These are phyloP conservation scores for Saturnispora galanensis DNA, from an alignment of 805 yeast genomes.

Conservation along the genomic window DNA sequence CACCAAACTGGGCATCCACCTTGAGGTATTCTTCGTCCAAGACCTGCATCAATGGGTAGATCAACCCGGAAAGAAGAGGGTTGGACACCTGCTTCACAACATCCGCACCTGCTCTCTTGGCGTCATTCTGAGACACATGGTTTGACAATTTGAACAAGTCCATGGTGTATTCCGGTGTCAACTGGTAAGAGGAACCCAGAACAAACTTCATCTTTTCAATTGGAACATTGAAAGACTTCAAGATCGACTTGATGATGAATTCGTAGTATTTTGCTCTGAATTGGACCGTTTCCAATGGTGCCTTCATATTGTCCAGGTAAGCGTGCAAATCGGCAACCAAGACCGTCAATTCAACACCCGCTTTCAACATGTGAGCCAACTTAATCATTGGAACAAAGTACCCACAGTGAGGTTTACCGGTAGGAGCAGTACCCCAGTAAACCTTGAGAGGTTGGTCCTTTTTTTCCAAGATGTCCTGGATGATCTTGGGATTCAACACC, in stretches of 20 bases:
- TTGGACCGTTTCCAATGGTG: slow-evolving; percentile 83
- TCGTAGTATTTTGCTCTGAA: slow-evolving; percentile 89
- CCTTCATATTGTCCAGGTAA: slow-evolving; percentile 96
- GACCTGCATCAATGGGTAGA: slow-evolving; percentile 98
- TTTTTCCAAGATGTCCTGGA: slow-evolving; percentile 70
- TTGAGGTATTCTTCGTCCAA: slow-evolving; percentile 85
- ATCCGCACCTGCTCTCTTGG: slow-evolving; percentile 98
- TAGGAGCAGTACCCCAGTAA: slow-evolving; percentile 99
- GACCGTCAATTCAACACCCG: slow-evolving; percentile 92
- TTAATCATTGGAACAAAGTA: slow-evolving; percentile 98
- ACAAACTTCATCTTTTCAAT: slow-evolving; percentile 79
- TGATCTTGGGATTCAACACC: slow-evolving; percentile 78
- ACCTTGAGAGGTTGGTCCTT: slow-evolving; percentile 75
- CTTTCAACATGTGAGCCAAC: slow-evolving; percentile 86
- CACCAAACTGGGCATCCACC: slow-evolving; percentile 95
- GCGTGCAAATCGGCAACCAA: slow-evolving; percentile 95
- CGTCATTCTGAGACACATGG: slow-evolving; percentile 84
- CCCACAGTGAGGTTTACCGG: slow-evolving; percentile 98
- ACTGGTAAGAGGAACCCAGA: slow-evolving; percentile 85
- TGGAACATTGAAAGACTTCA: slow-evolving; percentile 81
- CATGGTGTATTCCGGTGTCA: slow-evolving; percentile 66
- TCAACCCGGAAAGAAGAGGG: slow-evolving; percentile 86
- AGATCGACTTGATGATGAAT: slow-evolving; percentile 69
- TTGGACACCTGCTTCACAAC: slow-evolving; percentile 96
- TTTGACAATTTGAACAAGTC: slow-evolving; percentile 84